Percentiles rank a stretch among this genome's conserved stretches.
Evolutionary conservation across 495 filamentous ascomycete species (phyloP).

Genomic region (Xylaria flabelliformis): DNA sequence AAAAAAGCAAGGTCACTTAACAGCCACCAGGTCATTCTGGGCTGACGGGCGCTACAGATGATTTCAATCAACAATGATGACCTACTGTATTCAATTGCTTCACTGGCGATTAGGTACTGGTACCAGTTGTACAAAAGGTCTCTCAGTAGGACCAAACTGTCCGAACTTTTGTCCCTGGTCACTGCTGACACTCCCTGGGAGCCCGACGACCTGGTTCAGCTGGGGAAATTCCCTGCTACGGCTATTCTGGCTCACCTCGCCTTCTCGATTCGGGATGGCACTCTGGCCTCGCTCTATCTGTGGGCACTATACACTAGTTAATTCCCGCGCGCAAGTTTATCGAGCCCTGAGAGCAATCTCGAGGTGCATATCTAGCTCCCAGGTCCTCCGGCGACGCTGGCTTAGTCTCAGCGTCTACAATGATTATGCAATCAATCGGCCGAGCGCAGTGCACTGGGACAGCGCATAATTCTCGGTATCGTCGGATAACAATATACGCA

Average conservation of each 20-base stretch:
- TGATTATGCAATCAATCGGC: neutral
- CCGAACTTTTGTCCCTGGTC: neutral
- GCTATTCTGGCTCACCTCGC: conserved; percentile 10
- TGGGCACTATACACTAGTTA: neutral
- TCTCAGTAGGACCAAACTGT: neutral
- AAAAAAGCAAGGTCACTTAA: conserved; percentile 11
- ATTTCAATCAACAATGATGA: neutral
- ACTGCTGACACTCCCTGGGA: conserved; percentile 14
- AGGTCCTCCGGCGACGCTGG: neutral
- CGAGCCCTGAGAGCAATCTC: conserved; percentile 15
- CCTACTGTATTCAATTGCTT: neutral
- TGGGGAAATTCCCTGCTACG: conserved; percentile 10
- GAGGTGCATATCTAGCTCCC: conserved; percentile 21
- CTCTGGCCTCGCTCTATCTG: neutral
- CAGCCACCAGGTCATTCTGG: neutral
- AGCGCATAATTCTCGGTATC: conserved; percentile 9
- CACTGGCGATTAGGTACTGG: neutral
- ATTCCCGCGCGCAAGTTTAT: neutral
- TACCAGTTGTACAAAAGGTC: neutral
- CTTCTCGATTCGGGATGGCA: conserved; percentile 20
- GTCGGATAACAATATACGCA: neutral
- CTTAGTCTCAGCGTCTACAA: neutral
- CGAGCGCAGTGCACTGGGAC: neutral
- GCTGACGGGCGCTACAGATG: conserved; percentile 4
- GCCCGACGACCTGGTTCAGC: conserved; percentile 28